phyloP scores from a whole-genome alignment of 1,284 basidiomycete genomes.

The Papiliotrema fonsecae region DNA sequence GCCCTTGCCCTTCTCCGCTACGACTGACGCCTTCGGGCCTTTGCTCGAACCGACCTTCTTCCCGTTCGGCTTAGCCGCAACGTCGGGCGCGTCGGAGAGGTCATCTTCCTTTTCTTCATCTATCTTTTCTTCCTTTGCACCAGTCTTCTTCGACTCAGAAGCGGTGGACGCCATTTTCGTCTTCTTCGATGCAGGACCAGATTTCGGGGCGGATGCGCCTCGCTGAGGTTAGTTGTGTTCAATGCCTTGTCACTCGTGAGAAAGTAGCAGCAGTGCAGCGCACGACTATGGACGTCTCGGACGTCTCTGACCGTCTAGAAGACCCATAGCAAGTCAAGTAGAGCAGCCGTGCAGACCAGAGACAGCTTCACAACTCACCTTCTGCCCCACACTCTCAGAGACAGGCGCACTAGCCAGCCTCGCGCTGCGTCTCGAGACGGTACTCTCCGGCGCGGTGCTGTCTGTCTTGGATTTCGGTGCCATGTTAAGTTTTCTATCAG shows the following conservation, averaged over 20 bases:
- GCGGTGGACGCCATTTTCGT: constrained; percentile 14
- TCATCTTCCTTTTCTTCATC: neutral
- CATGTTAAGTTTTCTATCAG: constrained; percentile 6
- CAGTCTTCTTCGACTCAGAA: constrained; percentile 17
- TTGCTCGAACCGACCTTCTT: constrained; percentile 7
- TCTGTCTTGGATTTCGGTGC: constrained; percentile 12
- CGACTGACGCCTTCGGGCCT: constrained; percentile 3
- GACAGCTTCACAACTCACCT: constrained; percentile 15
- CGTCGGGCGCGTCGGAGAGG: neutral
- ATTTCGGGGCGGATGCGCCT: constrained; percentile 7
- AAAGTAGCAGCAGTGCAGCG: too few relatives aligned
- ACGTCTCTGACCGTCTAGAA: too few relatives aligned
- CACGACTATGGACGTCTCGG: too few relatives aligned
- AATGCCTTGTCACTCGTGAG: too few relatives aligned
- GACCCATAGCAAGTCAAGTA: too few relatives aligned
- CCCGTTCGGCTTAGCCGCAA: constrained; percentile 4
- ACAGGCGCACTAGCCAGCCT: constrained; percentile 10
- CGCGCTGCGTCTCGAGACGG: constrained; percentile 17
- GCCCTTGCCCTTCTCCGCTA: constrained; percentile 7
- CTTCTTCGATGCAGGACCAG: constrained; percentile 16
- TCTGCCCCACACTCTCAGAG: constrained; percentile 13
- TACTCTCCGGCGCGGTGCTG: constrained; percentile 16
- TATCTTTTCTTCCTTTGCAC: constrained; percentile 3
- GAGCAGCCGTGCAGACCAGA: too few relatives aligned
- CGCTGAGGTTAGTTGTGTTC: neutral